Base-by-base conservation (phyloP, 345 rosid species). In the Schrenkiella parvula region DNA sequence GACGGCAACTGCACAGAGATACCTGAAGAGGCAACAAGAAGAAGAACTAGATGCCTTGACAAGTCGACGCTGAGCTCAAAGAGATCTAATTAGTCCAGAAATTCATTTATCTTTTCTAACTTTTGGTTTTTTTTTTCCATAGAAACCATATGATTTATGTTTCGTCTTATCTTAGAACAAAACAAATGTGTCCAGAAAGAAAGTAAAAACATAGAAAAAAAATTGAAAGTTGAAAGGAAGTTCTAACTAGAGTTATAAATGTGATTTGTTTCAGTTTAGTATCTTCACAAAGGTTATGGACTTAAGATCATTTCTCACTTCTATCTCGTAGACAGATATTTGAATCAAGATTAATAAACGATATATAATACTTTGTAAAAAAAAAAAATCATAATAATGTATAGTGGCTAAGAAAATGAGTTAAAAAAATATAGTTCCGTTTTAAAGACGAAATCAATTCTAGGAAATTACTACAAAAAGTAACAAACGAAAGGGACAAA, bases 11-110 rank as follows among this genome's bases (percentile, higher is more conserved):
- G 99, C 98, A 1, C 97, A 86, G 69, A 72, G 78, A 39, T 85
- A 89, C 75, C 86, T 87, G 74, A 89, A 85, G 78, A 84, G 86
- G 62, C 85, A 85, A 82, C 98, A 89, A 71, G 89, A 88, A 11
- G 71, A 75, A 67, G 85, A 91, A 78, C 32, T 88, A 21, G 82
- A 84, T 3, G 85, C 79, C 56, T 59, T 76, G 72, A 74, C 78
- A 58, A 47, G 4, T 50, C 23, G n/a, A 54, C 80, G 4, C 65
- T 13, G 3, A n/a, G 26, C 54, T 34, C 64, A 22, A 42, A 60
- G 31, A 67, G 26, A 67, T 29, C 68, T 67, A 39, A 74, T 7
- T 74, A 74, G 73, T 66, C 41, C 56, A 22, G 18, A 67, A 29
- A 19, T 13, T 17, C n/a, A 57, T 15, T 31, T 14, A 5, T 60